Evolutionary conservation across 2,329 filamentous ascomycete genomes (phyloP).

Genomic region (Colletotrichum euphorbiae): DNA sequence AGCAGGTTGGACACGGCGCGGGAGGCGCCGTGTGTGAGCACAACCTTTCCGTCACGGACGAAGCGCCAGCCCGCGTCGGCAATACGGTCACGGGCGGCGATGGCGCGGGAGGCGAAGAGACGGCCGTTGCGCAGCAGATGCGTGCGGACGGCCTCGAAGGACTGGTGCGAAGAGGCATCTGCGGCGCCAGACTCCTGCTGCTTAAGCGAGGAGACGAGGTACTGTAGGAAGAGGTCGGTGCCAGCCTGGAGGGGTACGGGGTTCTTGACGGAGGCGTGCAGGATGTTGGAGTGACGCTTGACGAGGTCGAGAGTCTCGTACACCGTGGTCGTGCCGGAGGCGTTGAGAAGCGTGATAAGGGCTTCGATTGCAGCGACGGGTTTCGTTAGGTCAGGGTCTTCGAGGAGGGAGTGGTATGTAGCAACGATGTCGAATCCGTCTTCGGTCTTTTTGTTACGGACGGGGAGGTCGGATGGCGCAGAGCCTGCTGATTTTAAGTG

Average conservation of each 20-base stretch:
- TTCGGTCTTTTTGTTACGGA: conserved; percentile 42
- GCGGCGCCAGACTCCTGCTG: conserved; percentile 56
- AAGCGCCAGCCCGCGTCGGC: conserved; percentile 83
- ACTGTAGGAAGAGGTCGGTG: conserved; percentile 95
- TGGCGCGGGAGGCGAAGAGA: conserved; percentile 87
- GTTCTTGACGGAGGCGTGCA: conserved; percentile 85
- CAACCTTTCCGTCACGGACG: conserved; percentile 79
- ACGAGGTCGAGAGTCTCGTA: conserved; percentile 93
- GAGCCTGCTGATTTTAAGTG: conserved; percentile 15
- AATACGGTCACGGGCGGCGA: conserved; percentile 85
- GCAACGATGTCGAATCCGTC: conserved; percentile 62
- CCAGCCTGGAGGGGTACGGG: conserved; percentile 93
- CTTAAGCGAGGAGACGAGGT: conserved; percentile 81
- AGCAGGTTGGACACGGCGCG: conserved; percentile 85
- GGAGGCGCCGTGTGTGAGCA: conserved; percentile 92
- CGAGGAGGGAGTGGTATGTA: conserved; percentile 65
- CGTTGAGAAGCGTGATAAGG: conserved; percentile 85
- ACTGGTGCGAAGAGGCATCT: conserved; percentile 45
- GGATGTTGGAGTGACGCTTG: conserved; percentile 77
- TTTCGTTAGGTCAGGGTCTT: conserved; percentile 89
- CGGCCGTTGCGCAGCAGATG: conserved; percentile 89
- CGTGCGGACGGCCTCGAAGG: conserved; percentile 85
- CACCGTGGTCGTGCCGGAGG: conserved; percentile 84
- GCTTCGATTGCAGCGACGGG: conserved; percentile 95
- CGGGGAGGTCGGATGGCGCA: conserved; percentile 40